These are phyloP conservation scores for Paradendryphiella salina DNA, from an alignment of 2,329 filamentous ascomycete genomes.

Conservation along the genomic window DNA sequence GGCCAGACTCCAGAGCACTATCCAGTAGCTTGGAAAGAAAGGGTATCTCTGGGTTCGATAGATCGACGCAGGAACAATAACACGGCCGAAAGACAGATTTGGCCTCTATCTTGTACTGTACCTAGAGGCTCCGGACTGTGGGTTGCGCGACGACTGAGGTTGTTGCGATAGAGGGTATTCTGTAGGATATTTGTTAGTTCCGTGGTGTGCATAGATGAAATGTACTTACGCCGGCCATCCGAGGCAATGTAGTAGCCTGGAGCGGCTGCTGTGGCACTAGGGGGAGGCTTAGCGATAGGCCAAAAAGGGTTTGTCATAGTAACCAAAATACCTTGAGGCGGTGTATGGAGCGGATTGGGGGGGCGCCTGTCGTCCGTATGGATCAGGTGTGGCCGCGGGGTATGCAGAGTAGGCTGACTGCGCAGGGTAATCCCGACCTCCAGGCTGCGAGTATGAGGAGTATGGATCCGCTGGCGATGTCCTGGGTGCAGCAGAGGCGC, in stretches of 20 bases:
- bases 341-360: conserved; percentile 28
- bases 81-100: conserved; percentile 31
- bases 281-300: conserved; percentile 47
- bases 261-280: conserved; percentile 37
- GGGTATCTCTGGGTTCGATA: conserved; percentile 44
- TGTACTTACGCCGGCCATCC: conserved; percentile 45
- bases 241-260: conserved; percentile 46
- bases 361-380: conserved; percentile 30
- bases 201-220: conserved; percentile 1
- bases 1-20: conserved; percentile 38
- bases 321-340: conserved; percentile 50
- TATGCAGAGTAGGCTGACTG: conserved; percentile 35
- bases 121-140: conserved; percentile 28
- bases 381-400: conserved; percentile 35
- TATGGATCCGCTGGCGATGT: conserved; percentile 41
- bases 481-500: conserved; percentile 34
- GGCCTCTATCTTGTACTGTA: conserved; percentile 35
- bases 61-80: conserved; percentile 38
- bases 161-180: conserved; percentile 42
- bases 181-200: conserved; percentile 28
- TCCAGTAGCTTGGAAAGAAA: conserved; percentile 35
- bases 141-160: conserved; percentile 31
- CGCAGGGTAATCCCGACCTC: conserved; percentile 29
- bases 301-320: conserved; percentile 45
- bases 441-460: conserved; percentile 33